phyloP scores from a whole-genome alignment of 2,329 filamentous ascomycete genomes.

The Fusarium sp. region DNA sequence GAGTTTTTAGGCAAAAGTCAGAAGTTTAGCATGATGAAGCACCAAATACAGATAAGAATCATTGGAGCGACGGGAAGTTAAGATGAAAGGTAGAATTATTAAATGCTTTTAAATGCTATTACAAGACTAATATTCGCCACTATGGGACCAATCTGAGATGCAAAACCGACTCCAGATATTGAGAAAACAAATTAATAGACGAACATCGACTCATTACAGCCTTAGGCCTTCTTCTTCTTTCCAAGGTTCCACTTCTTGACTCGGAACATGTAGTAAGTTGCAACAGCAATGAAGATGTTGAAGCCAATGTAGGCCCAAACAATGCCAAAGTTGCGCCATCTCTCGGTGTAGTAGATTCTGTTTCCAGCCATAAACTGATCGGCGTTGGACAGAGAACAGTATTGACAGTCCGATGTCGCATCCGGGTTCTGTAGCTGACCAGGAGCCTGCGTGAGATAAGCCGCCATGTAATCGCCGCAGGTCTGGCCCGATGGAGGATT shows the following conservation, averaged over 20 bases:
- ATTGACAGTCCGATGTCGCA: constrained; percentile 8
- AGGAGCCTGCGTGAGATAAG: constrained; percentile 55
- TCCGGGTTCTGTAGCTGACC: constrained; percentile 31
- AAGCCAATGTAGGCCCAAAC: constrained; percentile 33
- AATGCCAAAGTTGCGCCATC: constrained; percentile 33
- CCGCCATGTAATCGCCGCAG: constrained; percentile 62
- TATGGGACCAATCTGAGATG: background rate
- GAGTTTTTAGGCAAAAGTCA: background rate
- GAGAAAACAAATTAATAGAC: background rate
- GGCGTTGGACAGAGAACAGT: constrained; percentile 20
- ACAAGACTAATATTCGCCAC: background rate
- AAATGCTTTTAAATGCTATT: background rate
- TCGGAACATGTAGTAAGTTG: constrained; percentile 29
- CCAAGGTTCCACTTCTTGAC: constrained; percentile 36
- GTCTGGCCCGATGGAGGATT: constrained; percentile 62
- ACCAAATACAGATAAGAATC: background rate
- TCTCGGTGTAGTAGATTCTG: constrained; percentile 27
- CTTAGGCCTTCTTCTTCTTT: constrained; percentile 29
- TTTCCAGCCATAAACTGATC: constrained; percentile 32
- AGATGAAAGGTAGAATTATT: background rate
- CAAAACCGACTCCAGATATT: background rate
- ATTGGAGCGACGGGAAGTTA: accelerated
- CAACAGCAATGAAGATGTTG: constrained; percentile 28
- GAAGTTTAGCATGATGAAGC: background rate
- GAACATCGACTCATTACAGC: background rate